A percentile compares a stretch with the other conserved stretches of the same genome.
Evolutionary conservation across 192 early-diverging fungal species (phyloP).

Genomic region (Entomortierella lignicola): DNA sequence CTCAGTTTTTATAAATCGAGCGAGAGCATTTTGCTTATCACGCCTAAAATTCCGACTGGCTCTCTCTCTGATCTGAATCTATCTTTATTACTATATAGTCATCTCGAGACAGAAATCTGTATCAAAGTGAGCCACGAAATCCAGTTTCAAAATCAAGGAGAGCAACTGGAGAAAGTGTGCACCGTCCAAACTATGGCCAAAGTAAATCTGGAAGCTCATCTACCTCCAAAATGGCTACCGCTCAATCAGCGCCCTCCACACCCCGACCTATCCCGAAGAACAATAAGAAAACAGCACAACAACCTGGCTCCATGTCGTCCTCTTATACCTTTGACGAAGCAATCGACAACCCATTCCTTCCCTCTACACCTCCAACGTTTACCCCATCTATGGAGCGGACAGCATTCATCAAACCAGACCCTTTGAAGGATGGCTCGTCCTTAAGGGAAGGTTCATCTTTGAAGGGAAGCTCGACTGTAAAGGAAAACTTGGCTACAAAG

Average conservation of each 20-base stretch:
- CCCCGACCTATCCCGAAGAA: conserved; percentile 46
- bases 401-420: conserved; percentile 7
- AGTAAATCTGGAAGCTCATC: neutral
- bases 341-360: conserved; percentile 28
- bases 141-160: conserved; percentile 21
- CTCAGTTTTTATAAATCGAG: too few species aligned
- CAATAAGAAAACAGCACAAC: conserved; percentile 11
- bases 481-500: too few species aligned
- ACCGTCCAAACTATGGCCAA: conserved; percentile 8
- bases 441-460: neutral
- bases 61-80: neutral
- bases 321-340: conserved; percentile 44
- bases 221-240: neutral
- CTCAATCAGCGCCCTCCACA: conserved; percentile 16
- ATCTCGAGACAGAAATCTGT: conserved; percentile 7
- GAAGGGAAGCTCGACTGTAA: too few species aligned
- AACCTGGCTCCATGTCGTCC: conserved; percentile 4
- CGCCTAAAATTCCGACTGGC: neutral
- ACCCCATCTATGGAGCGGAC: conserved; percentile 48
- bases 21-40: neutral
- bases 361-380: conserved; percentile 41
- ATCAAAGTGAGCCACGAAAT: conserved; percentile 15
- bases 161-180: conserved; percentile 29
- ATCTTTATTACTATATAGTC: conserved; percentile 10
- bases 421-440: too few species aligned